Evolutionary conservation across 2,329 filamentous ascomycete species (phyloP).

Genomic region (Neodidymelliopsis sp.): DNA sequence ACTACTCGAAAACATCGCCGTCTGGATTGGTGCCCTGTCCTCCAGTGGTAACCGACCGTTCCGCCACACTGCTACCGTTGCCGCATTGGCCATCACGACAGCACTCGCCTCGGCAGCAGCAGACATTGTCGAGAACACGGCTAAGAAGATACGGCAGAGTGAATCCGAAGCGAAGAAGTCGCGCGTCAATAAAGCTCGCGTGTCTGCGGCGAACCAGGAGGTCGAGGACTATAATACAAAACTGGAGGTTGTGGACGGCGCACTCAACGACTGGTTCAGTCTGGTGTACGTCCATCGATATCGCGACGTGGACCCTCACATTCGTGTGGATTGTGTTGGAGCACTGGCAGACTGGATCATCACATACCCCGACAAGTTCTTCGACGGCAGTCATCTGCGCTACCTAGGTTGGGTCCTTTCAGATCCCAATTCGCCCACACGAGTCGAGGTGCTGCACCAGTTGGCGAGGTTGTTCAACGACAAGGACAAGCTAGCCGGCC

Average conservation of each 20-base stretch:
- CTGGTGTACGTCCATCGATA: conserved; percentile 95
- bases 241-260: conserved; percentile 72
- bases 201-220: conserved; percentile 75
- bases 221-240: conserved; percentile 74
- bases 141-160: conserved; percentile 78
- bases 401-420: conserved; percentile 97
- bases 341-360: conserved; percentile 90
- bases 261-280: conserved; percentile 87
- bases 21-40: conserved; percentile 92
- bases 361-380: conserved; percentile 83
- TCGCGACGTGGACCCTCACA: conserved; percentile 88
- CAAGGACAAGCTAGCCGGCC: conserved; percentile 74
- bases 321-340: conserved; percentile 86
- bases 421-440: conserved; percentile 75
- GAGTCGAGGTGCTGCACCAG: conserved; percentile 87
- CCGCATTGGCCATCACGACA: conserved; percentile 80
- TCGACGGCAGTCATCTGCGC: conserved; percentile 87
- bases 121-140: conserved; percentile 74
- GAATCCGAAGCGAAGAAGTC: conserved; percentile 78
- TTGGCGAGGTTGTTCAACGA: conserved; percentile 80
- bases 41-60: conserved; percentile 88
- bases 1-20: conserved; percentile 85
- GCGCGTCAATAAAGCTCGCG: conserved; percentile 78
- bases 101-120: conserved; percentile 77
- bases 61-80: conserved; percentile 89